Percentiles rank a stretch among this genome's conserved stretches.
Conservation (phyloP, 495 filamentous ascomycete species). For the Trichoderma asperelloides region DNA sequence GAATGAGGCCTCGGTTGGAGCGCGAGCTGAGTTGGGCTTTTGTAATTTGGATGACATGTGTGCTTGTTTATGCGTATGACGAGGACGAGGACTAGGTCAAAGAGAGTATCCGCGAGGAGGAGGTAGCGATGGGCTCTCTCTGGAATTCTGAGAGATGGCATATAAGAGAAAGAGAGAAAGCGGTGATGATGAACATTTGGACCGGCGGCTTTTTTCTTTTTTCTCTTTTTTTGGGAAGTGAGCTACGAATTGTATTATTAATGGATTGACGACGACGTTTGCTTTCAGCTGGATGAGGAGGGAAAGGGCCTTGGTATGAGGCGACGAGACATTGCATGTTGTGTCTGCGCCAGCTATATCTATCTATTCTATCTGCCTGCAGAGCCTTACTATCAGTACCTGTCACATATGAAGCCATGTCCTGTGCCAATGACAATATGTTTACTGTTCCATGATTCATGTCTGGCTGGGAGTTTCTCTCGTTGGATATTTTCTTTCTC, state of each 20-base stretch:
- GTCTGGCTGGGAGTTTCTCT: background rate
- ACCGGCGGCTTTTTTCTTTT: background rate
- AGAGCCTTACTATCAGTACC: background rate
- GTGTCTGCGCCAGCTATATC: background rate
- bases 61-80: background rate
- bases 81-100: background rate
- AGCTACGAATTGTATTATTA: background rate
- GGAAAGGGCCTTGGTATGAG: background rate
- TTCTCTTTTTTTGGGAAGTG: constrained; percentile 2
- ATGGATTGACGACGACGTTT: background rate
- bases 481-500: background rate
- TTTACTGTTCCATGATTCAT: background rate
- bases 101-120: background rate
- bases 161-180: background rate
- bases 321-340: background rate
- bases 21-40: background rate
- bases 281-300: background rate
- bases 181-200: background rate
- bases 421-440: background rate
- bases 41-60: background rate
- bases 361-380: background rate
- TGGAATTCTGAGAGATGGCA: background rate
- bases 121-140: too few species aligned
- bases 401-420: background rate
- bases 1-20: background rate